Conservation (phyloP, 352 stramenopile genomes). For the Phytopythium litorale region DNA sequence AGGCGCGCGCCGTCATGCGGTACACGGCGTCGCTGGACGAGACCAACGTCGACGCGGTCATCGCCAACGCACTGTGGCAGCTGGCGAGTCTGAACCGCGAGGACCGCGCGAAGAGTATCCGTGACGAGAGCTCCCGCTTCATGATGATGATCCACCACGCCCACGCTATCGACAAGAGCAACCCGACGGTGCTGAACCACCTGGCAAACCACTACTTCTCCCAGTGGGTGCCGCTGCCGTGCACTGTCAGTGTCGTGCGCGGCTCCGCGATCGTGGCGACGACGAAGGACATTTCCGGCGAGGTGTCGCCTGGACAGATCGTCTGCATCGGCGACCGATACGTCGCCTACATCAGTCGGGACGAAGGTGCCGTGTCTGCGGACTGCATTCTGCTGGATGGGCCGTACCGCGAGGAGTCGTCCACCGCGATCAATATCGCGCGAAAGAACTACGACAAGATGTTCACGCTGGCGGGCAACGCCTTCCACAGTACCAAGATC, state of each 20-base stretch:
- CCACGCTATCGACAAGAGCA: conserved; percentile 85
- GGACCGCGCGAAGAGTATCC: conserved; percentile 71
- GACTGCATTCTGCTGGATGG: conserved; percentile 71
- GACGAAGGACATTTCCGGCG: conserved; percentile 83
- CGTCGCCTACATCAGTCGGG: conserved; percentile 81
- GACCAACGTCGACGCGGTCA: conserved; percentile 93
- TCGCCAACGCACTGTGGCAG: conserved; percentile 92
- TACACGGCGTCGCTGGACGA: conserved; percentile 83
- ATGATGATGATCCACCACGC: conserved; percentile 92
- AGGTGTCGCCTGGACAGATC: conserved; percentile 89
- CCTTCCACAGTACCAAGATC: conserved; percentile 88
- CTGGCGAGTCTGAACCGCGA: conserved; percentile 74
- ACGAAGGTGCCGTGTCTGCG: conserved; percentile 55
- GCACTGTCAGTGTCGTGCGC: conserved; percentile 78
- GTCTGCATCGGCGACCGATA: conserved; percentile 93
- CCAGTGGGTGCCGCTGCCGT: conserved; percentile 93
- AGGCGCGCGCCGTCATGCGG: conserved; percentile 80
- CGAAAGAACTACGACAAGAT: conserved; percentile 91
- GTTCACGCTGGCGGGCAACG: conserved; percentile 84
- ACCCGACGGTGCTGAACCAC: conserved; percentile 94
- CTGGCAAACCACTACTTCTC: conserved; percentile 98
- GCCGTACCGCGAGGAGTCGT: conserved; percentile 76
- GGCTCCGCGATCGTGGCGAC: conserved; percentile 84
- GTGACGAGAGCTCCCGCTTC: conserved; percentile 86
- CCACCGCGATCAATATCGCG: conserved; percentile 52